Evolutionary conservation across 2,329 filamentous ascomycete species (phyloP).

Genomic region (Xylariomycetidae sp.): DNA sequence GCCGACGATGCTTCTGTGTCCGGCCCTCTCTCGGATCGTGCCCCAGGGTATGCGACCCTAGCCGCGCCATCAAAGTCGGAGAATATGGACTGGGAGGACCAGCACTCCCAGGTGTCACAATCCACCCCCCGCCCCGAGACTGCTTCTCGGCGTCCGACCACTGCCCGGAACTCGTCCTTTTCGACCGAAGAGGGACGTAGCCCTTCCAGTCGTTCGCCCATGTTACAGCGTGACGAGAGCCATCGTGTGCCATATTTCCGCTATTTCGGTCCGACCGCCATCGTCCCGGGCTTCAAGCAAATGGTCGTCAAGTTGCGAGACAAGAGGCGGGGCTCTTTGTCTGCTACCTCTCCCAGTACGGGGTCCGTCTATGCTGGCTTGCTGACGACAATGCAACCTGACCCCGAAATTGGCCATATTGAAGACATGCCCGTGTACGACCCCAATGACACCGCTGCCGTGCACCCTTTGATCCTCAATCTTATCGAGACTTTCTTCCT

Average conservation of each 20-base stretch:
- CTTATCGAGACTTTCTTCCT: conserved; percentile 76
- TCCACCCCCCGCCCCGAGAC: conserved; percentile 21
- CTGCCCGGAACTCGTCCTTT: conserved; percentile 30
- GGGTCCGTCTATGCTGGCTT: conserved; percentile 24
- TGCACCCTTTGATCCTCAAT: conserved; percentile 68
- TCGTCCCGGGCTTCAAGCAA: conserved; percentile 87
- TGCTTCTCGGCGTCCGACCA: conserved; percentile 16
- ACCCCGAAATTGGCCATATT: conserved; percentile 35
- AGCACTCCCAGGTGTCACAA: conserved; percentile 15
- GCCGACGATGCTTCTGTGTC: conserved; percentile 18
- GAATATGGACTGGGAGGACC: conserved; percentile 25
- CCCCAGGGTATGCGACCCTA: conserved; percentile 15
- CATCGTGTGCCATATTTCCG: conserved; percentile 80
- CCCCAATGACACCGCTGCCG: conserved; percentile 60
- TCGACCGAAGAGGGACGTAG: conserved; percentile 35
- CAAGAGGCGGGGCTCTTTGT: conserved; percentile 55
- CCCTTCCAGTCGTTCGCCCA: conserved; percentile 36
- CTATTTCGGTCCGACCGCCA: conserved; percentile 86
- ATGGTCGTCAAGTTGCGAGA: conserved; percentile 78
- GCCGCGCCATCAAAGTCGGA: conserved; percentile 24
- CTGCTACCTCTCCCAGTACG: conserved; percentile 45
- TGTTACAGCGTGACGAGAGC: conserved; percentile 42
- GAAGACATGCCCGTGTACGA: conserved; percentile 71
- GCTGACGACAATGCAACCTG: conserved; percentile 36
- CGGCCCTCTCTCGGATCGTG: conserved; percentile 18